phyloP scores from a whole-genome alignment of 352 stramenopile species.

The Globisporangium heterothallicum region DNA sequence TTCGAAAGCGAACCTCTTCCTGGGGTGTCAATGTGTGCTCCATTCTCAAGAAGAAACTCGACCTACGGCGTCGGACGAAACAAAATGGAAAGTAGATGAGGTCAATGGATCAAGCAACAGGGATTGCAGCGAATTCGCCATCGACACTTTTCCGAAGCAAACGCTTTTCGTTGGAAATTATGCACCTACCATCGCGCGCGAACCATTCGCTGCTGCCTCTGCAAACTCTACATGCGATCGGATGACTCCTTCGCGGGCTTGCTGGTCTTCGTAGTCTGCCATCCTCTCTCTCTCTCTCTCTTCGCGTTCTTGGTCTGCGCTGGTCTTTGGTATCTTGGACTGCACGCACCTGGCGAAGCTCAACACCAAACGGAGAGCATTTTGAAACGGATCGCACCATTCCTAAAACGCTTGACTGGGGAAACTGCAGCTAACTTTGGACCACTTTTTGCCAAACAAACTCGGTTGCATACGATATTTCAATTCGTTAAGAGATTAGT shows the following conservation, averaged over 20 bases:
- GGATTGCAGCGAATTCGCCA: too few relatives aligned
- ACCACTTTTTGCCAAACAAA: background rate
- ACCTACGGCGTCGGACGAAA: conserved; percentile 20
- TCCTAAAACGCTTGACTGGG: background rate
- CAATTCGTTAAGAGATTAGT: conserved; percentile 35
- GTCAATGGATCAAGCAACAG: too few relatives aligned
- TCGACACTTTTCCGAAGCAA: too few relatives aligned
- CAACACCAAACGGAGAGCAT: background rate
- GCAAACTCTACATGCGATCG: conserved; percentile 59
- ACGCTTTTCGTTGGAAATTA: background rate
- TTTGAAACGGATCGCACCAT: conserved; percentile 2
- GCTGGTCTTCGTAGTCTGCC: conserved; percentile 24
- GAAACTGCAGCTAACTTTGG: background rate
- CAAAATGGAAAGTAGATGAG: background rate
- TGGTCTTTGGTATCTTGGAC: background rate
- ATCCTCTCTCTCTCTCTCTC: conserved; percentile 7
- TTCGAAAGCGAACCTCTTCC: conserved; percentile 29
- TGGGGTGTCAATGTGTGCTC: conserved; percentile 39
- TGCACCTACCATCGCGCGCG: conserved; percentile 40
- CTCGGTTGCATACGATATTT: background rate
- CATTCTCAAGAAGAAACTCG: conserved; percentile 54
- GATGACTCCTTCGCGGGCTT: conserved; percentile 39
- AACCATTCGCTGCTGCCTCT: conserved; percentile 56
- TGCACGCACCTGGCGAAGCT: background rate
- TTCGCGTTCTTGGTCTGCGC: background rate